phyloP scores from a whole-genome alignment of 1,284 basidiomycete genomes.

The Moesziomyces antarcticus region DNA sequence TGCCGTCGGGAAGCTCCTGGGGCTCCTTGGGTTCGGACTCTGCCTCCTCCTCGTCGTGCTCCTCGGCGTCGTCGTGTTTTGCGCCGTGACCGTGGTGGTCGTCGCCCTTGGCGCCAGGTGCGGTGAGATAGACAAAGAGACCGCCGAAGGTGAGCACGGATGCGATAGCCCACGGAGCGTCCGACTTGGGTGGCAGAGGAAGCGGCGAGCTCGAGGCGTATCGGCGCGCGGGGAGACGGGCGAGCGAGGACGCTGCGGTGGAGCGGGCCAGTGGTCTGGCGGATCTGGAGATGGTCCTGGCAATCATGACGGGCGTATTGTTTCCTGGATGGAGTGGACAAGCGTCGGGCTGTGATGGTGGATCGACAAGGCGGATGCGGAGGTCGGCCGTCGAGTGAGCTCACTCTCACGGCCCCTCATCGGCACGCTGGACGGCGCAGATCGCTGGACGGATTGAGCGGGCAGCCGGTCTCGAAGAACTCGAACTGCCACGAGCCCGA shows the following conservation, averaged over 20 bases:
- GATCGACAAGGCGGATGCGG: not conserved
- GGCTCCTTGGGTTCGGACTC: constrained; percentile 32
- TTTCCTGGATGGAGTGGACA: not conserved
- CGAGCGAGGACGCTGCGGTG: constrained; percentile 17
- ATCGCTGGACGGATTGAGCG: not conserved
- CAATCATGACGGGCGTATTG: constrained; percentile 23
- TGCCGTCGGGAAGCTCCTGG: constrained; percentile 41
- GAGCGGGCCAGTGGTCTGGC: constrained; percentile 29
- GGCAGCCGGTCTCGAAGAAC: not conserved
- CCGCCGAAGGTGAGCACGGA: constrained; percentile 51
- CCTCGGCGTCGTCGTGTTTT: constrained; percentile 30
- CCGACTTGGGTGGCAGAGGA: constrained; percentile 17
- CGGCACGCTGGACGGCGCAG: not conserved
- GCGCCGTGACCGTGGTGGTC: constrained; percentile 24
- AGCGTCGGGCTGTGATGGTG: constrained; percentile 3
- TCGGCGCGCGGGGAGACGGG: constrained; percentile 19
- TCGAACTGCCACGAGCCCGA: not conserved
- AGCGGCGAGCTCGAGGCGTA: constrained; percentile 21
- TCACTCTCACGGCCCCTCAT: too few relatives aligned
- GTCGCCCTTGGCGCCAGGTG: constrained; percentile 34
- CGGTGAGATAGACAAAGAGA: constrained; percentile 53
- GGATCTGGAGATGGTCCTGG: constrained; percentile 22
- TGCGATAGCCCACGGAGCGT: constrained; percentile 52
- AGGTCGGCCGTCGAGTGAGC: too few relatives aligned
- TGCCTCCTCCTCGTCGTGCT: constrained; percentile 12